Evolutionary conservation across 2,329 filamentous ascomycete genomes (phyloP).

Genomic region (Tetracladium maxilliforme): DNA sequence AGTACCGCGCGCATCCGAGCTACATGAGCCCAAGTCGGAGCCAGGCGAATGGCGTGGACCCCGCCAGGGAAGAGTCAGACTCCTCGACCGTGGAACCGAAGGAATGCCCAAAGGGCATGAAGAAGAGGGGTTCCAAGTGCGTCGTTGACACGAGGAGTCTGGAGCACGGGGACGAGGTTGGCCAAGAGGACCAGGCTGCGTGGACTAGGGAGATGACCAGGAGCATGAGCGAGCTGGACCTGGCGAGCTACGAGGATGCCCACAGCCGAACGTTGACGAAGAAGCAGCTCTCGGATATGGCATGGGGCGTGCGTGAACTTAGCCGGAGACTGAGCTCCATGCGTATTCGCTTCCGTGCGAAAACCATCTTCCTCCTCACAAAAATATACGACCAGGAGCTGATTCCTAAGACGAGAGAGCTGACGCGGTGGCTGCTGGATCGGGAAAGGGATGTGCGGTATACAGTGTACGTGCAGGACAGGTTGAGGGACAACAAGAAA

Average conservation of each 20-base stretch:
- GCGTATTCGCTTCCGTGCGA: constrained; percentile 66
- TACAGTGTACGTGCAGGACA: constrained; percentile 72
- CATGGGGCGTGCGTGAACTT: constrained; percentile 83
- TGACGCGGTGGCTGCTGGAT: constrained; percentile 69
- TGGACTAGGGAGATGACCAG: constrained; percentile 27
- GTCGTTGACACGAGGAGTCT: no score
- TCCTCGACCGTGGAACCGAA: no score
- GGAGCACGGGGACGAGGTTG: constrained; percentile 20
- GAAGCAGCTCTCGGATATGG: constrained; percentile 92
- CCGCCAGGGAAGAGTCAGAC: no score
- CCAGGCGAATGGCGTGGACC: no score
- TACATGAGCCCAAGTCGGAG: no score
- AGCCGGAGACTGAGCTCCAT: constrained; percentile 76
- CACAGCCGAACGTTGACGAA: constrained; percentile 76
- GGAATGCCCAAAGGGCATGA: no score
- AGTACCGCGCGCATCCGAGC: no score
- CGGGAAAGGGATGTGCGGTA: constrained; percentile 53
- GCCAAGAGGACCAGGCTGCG: constrained; percentile 39
- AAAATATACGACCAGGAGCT: constrained; percentile 82
- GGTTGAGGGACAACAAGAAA: constrained; percentile 50
- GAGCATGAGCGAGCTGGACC: constrained; percentile 5
- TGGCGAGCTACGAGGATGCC: constrained; percentile 15
- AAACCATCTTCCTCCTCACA: constrained; percentile 73
- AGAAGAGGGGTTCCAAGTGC: no score
- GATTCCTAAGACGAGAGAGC: constrained; percentile 60